Evolutionary conservation across 768 basidiomycete genomes (phyloP).

Genomic region (Serendipita indica): DNA sequence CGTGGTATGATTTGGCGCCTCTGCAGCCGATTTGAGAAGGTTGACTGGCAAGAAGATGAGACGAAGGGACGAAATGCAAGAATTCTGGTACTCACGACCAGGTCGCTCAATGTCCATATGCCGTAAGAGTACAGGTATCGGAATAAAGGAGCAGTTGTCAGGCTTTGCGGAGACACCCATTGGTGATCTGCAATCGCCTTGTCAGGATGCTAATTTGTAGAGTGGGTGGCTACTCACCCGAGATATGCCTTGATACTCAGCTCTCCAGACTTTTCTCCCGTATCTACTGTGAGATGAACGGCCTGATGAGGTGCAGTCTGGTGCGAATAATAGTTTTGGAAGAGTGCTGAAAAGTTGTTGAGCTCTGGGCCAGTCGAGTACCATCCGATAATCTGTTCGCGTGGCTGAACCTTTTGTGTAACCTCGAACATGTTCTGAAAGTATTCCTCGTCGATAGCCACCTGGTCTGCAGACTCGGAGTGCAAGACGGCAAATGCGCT

Average conservation of each 20-base stretch:
- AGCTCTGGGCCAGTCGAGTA: constrained; percentile 84
- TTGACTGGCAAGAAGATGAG: constrained; percentile 43
- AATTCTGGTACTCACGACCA: constrained; percentile 44
- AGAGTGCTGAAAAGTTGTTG: constrained; percentile 89
- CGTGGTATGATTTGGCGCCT: constrained; percentile 16
- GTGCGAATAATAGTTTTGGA: constrained; percentile 94
- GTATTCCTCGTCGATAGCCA: constrained; percentile 94
- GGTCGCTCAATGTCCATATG: constrained; percentile 75
- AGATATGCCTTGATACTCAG: constrained; percentile 79
- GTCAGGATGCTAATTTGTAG: background rate
- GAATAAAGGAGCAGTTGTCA: constrained; percentile 90
- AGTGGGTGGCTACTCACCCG: constrained; percentile 35
- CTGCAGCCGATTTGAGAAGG: constrained; percentile 32
- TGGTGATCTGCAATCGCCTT: constrained; percentile 61
- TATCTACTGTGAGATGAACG: constrained; percentile 82
- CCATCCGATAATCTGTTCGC: constrained; percentile 92
- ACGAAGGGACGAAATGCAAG: background rate
- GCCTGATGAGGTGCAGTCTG: constrained; percentile 81
- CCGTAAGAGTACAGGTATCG: constrained; percentile 74
- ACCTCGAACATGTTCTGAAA: constrained; percentile 87
- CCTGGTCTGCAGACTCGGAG: constrained; percentile 81
- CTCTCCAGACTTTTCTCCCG: constrained; percentile 48
- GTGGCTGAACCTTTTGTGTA: constrained; percentile 67
- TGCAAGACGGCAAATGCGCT: constrained; percentile 87
- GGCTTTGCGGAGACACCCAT: constrained; percentile 80